Base-by-base conservation (phyloP, 108 stramenopile genomes). In the Cyclotella kingstonii region DNA sequence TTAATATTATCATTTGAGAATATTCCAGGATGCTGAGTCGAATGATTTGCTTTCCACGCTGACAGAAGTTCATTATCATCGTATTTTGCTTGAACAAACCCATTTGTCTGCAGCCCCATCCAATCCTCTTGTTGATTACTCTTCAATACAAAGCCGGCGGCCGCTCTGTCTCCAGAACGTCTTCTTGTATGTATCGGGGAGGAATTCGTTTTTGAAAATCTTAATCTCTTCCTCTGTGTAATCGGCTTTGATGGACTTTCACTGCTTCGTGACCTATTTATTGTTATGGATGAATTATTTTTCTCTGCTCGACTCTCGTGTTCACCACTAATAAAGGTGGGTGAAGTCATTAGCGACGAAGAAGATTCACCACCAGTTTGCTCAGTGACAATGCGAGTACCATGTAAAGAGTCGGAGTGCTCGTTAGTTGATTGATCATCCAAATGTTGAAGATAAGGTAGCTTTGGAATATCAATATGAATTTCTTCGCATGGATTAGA, bases 111-210 rank as follows among this genome's bases (percentile, higher is more conserved):
- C 82, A 84, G 82, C 12, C 82, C 84, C 40, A 64, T 72, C 86
- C 83, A 88, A 57, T 84, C 84, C 14, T 38, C 43, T 35, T 73
- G 38, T 28, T 81, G 70, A 18, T 61, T 55, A 21, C 40, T 81
- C 28, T n/a, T n/a, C n/a, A n/a, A n/a, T n/a, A 78, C 59, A 8
- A 82, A 35, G 14, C 61, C 66, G 7, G 82, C 82, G 0, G 84
- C 87, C 14, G 66, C 76, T 33, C 50, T 68, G 66, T 88, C 87
- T 52, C 84, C 87, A 25, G 80, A 81, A 36, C 80, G 55, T 60
- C 52, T 63, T 42, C 87, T 45, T 11, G 65, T 60, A 52, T 85
- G 70, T 26, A 47, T 26, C 5, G 4, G 4, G 12, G 34, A 58
- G 19, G 58, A 29, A 4, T 27, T 28, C 34, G 35, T 42, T 34